These are phyloP conservation scores for Euptelea pleiosperma DNA, from an alignment of 164 flowering plant species.

Conservation along the genomic window DNA sequence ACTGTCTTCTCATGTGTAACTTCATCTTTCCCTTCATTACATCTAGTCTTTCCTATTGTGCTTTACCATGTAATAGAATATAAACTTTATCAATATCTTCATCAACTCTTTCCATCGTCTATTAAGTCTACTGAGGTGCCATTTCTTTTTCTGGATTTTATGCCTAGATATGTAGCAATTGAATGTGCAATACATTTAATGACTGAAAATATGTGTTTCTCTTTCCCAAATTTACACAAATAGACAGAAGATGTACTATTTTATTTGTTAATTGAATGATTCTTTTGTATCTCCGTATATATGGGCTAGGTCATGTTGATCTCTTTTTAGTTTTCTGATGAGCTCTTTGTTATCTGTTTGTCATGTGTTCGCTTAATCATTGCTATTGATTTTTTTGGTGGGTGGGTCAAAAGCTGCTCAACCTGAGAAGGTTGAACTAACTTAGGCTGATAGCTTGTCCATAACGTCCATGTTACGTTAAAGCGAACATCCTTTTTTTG, in stretches of 20 bases:
- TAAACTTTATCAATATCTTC: not conserved
- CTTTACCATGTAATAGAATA: not conserved
- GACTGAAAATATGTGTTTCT: too few relatives aligned
- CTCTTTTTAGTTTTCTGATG: not conserved
- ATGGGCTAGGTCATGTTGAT: not conserved
- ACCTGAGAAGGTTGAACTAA: too few relatives aligned
- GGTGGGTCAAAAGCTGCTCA: constrained; percentile 2
- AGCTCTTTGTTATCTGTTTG: not conserved
- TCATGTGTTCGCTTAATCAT: too few relatives aligned
- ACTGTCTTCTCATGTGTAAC: not conserved
- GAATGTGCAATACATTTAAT: too few relatives aligned
- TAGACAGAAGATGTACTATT: too few relatives aligned
- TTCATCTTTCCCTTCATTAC: not conserved
- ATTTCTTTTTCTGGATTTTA: too few relatives aligned
- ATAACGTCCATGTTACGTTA: not conserved
- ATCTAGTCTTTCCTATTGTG: not conserved
- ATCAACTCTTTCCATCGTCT: too few relatives aligned
- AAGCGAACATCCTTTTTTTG: not conserved
- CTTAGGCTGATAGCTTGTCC: not conserved
- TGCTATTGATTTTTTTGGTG: constrained; percentile 1
- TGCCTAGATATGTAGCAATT: too few relatives aligned
- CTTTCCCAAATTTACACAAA: too few relatives aligned
- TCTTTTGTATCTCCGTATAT: too few relatives aligned
- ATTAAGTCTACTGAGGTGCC: too few relatives aligned
- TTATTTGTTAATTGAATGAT: too few relatives aligned